A percentile compares a stretch with the other conserved stretches of the same genome.
Conservation (phyloP, 2,329 filamentous ascomycete species). For the Pseudocercospora musae region DNA sequence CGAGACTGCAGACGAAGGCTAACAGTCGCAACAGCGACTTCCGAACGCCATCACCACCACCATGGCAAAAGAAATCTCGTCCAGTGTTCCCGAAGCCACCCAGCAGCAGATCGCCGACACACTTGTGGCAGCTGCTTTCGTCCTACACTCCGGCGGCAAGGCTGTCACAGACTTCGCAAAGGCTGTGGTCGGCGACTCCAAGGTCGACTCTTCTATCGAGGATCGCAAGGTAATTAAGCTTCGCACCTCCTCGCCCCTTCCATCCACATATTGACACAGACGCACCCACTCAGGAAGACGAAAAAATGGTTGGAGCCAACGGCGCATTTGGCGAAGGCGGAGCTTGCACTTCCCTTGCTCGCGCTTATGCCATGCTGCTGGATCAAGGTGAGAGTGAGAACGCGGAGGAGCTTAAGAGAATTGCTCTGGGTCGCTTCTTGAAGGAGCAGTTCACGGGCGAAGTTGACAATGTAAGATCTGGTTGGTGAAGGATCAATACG, state of each 20-base stretch:
- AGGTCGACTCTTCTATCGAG: constrained; percentile 4
- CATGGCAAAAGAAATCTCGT: constrained; percentile 10
- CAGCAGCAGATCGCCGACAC: constrained; percentile 10
- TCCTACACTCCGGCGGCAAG: constrained; percentile 15
- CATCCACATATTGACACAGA: background rate
- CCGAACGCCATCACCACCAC: background rate
- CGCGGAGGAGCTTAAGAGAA: constrained; percentile 11
- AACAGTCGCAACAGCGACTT: background rate
- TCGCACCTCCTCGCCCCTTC: background rate
- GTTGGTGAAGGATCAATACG: background rate
- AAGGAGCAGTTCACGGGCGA: constrained; percentile 7
- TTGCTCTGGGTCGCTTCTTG: constrained; percentile 11
- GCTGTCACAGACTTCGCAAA: constrained; percentile 12
- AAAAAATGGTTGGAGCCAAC: constrained; percentile 15
- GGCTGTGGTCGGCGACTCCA: constrained; percentile 6
- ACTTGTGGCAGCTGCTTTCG: constrained; percentile 9
- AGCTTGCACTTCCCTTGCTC: constrained; percentile 12
- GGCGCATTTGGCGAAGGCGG: constrained; percentile 12
- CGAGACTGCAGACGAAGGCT: background rate
- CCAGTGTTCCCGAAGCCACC: background rate
- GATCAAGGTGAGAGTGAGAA: constrained; percentile 12
- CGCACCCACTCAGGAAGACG: constrained; percentile 1
- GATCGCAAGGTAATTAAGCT: constrained; percentile 5
- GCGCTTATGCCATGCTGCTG: constrained; percentile 12
- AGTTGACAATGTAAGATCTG: constrained; percentile 7